Evolutionary conservation across 331 rosid species (phyloP), one percentile per base, ranked within the genome.

Genomic region (Prunus yedoensis): DNA sequence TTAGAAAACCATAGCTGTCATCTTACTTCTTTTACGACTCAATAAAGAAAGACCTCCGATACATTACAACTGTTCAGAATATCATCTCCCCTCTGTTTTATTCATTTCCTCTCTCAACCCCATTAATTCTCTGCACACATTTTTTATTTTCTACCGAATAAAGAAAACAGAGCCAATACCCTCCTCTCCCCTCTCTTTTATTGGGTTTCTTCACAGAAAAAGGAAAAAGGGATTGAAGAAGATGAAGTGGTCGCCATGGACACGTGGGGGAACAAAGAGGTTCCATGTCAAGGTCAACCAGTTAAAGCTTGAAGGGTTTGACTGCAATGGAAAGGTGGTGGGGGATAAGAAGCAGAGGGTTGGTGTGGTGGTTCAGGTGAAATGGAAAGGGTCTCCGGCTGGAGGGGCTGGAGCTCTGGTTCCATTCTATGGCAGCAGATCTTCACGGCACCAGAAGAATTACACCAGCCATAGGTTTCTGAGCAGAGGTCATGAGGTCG

Each of bases 231-330:
- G 13, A 10, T 47, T 8, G 45, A n/a, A 10, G 43, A 75, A 35
- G 80, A 82, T 79, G 85, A 86, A 74, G 83, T 80, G 86, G 87
- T 69, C 79, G 5, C 75, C 82, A 8, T 74, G 83, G 84, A 67
- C 45, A 15, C 56, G 79, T 8, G 65, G 52, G 21, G 46, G 66
- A 46, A 64, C 20, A 49, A 78, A 74, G 77, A 85, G 74, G 65
- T 81, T 88, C 62, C 80, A 82, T 3, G 83, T 89, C 71, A 89
- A 84, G 76, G 30, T 93, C 5, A 85, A 15, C 53, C 87, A 78
- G 12, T 66, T 93, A 78, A 89, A 83, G 85, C 89, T 93, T 3
- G 66, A 83, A 20, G 84, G 84, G 9, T 73, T 83, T 0, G 81
- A 75, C 4, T 14, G 74, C 3, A 64, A 45, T 5, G 35, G 43